A percentile compares a stretch with the other conserved stretches of the same genome.
Conservation (phyloP, 345 rosid species). For the Citrus mangshanensis region DNA sequence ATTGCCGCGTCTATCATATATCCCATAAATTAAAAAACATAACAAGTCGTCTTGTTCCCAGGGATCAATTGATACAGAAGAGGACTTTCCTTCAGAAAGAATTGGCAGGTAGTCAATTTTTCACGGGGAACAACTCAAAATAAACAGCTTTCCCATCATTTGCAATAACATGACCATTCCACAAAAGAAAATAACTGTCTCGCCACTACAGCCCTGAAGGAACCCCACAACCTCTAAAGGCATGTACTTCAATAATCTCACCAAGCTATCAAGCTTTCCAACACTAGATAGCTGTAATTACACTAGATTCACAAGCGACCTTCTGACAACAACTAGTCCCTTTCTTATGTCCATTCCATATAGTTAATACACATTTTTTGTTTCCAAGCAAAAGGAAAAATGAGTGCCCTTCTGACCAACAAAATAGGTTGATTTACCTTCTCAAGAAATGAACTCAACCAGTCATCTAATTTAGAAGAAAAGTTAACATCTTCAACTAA, state of each 20-base stretch:
- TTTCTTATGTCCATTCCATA: too few species aligned
- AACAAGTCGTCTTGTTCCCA: too few species aligned
- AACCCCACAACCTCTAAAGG: neutral
- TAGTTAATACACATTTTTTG: too few species aligned
- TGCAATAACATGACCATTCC: neutral
- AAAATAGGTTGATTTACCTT: neutral
- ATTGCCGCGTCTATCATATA: too few species aligned
- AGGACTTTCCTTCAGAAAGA: neutral
- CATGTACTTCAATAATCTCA: neutral
- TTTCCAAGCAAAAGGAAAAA: too few species aligned
- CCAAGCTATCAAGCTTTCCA: neutral
- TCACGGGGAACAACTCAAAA: neutral
- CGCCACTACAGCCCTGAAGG: neutral
- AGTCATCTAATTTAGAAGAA: neutral
- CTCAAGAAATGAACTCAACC: neutral
- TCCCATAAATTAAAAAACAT: too few species aligned
- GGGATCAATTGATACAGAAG: neutral
- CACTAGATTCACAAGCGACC: too few species aligned
- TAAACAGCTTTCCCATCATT: neutral
- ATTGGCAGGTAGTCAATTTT: neutral
- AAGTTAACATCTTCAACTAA: neutral
- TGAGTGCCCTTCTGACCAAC: neutral
- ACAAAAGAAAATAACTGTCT: neutral
- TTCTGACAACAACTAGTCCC: neutral
- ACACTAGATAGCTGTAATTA: neutral